phyloP scores from a whole-genome alignment of 768 basidiomycete genomes.

The Lactifluus echinatus region DNA sequence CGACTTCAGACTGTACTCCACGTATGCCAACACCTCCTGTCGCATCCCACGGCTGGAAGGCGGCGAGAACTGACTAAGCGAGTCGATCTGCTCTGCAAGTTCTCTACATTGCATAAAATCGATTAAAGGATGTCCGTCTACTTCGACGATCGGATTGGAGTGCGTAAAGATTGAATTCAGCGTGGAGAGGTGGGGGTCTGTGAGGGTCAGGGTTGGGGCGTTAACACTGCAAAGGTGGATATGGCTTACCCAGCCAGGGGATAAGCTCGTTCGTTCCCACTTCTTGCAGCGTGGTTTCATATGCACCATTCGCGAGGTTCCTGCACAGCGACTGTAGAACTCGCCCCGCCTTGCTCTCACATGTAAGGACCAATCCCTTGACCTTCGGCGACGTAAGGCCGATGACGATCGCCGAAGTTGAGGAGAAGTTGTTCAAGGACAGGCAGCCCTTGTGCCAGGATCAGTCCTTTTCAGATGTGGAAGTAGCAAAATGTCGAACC shows the following conservation, averaged over 20 bases:
- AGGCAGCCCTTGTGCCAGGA: not conserved
- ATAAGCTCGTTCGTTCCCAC: not conserved
- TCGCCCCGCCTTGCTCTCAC: not conserved
- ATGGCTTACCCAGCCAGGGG: conserved; percentile 6
- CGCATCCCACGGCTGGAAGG: not conserved
- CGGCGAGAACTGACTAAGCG: conserved; percentile 2
- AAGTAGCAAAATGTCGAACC: not conserved
- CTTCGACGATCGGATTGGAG: not conserved
- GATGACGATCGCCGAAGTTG: conserved; percentile 2
- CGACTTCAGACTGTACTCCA: conserved; percentile 8
- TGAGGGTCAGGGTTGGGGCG: not conserved
- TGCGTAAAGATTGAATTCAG: conserved; percentile 1
- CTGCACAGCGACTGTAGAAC: not conserved
- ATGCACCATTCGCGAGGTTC: not conserved
- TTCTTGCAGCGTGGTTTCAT: not conserved
- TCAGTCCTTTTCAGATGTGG: not conserved
- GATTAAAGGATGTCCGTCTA: conserved; percentile 1
- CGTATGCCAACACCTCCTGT: not conserved
- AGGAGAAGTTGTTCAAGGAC: conserved; percentile 7
- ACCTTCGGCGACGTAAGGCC: conserved; percentile 1
- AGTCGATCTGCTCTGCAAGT: conserved; percentile 4
- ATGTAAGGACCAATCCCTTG: not conserved
- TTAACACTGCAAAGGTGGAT: not conserved
- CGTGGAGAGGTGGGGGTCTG: conserved; percentile 1
- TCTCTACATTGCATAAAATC: not conserved